A percentile compares a stretch with the other conserved stretches of the same genome.
Evolutionary conservation across 2,329 filamentous ascomycete genomes (phyloP).

Genomic region (Pseudodiploospora longispora): DNA sequence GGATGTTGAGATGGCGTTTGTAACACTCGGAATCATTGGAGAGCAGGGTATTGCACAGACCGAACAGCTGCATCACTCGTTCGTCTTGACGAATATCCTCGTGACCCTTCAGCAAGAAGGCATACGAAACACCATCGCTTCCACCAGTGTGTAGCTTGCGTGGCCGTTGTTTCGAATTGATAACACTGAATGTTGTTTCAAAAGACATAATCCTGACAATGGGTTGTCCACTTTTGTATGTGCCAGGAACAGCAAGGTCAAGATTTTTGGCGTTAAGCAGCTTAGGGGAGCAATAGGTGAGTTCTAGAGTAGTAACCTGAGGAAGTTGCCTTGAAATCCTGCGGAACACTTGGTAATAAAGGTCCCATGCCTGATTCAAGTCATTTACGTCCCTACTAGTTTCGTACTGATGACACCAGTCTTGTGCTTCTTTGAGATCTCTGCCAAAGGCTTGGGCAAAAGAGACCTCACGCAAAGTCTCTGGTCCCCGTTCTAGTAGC

Average conservation of each 20-base stretch:
- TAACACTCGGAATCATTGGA: constrained; percentile 92
- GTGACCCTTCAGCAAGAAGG: constrained; percentile 94
- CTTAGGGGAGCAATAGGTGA: constrained; percentile 95
- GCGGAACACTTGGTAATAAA: constrained; percentile 97
- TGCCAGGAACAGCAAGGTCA: constrained; percentile 91
- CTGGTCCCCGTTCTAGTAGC: constrained; percentile 80
- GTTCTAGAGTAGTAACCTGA: constrained; percentile 83
- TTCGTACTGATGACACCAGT: constrained; percentile 92
- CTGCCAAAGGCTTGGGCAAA: constrained; percentile 97
- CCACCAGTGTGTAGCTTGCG: constrained; percentile 82
- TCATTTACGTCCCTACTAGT: constrained; percentile 85
- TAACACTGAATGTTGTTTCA: constrained; percentile 81
- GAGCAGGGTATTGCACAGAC: constrained; percentile 91
- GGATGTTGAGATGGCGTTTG: constrained; percentile 94
- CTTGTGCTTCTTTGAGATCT: constrained; percentile 86
- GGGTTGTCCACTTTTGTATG: constrained; percentile 70
- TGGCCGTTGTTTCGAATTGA: constrained; percentile 94
- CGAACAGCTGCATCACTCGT: constrained; percentile 98
- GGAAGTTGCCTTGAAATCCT: constrained; percentile 90
- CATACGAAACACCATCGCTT: constrained; percentile 80
- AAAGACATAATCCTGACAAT: constrained; percentile 84
- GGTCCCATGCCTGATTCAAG: constrained; percentile 96
- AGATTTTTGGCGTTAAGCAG: constrained; percentile 78
- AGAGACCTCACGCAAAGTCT: constrained; percentile 91
- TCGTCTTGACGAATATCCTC: constrained; percentile 99